Evolutionary conservation across 768 basidiomycete species (phyloP).

Genomic region (Trametes gibbosa): DNA sequence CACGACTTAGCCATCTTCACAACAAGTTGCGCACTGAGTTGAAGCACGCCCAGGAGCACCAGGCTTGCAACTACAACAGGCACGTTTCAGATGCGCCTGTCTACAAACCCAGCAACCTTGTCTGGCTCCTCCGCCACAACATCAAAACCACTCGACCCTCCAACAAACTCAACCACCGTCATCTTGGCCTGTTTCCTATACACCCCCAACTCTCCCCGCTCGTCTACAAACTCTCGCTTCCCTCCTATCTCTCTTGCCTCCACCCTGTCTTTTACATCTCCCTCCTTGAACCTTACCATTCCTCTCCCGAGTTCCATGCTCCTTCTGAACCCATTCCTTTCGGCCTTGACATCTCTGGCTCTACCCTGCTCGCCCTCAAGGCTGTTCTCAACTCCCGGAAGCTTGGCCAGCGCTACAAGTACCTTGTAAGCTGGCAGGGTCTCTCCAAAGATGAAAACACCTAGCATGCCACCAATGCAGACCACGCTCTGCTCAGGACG

Average conservation of each 20-base stretch:
- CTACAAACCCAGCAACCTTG: slow-evolving; percentile 31
- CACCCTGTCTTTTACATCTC: slow-evolving; percentile 40
- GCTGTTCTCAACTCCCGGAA: slow-evolving; percentile 18
- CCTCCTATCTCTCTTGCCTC: slow-evolving; percentile 30
- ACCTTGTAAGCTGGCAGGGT: too few relatives aligned
- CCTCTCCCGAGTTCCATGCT: slow-evolving; percentile 33
- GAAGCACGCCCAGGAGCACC: slow-evolving; percentile 28
- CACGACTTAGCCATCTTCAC: slow-evolving; percentile 32
- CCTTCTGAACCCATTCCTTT: slow-evolving; percentile 18
- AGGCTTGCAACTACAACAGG: slow-evolving; percentile 30
- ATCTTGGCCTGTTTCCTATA: not conserved
- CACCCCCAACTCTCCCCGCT: too few relatives aligned
- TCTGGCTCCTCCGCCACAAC: slow-evolving; percentile 39
- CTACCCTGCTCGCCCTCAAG: not conserved
- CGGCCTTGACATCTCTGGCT: slow-evolving; percentile 7
- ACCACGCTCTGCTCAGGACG: too few relatives aligned
- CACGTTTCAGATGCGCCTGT: slow-evolving; percentile 27
- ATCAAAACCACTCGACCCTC: slow-evolving; percentile 41
- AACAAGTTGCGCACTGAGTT: slow-evolving; percentile 34
- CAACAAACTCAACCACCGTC: slow-evolving; percentile 31
- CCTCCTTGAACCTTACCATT: slow-evolving; percentile 26
- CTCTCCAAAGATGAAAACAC: too few relatives aligned
- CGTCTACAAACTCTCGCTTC: slow-evolving; percentile 33
- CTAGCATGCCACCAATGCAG: too few relatives aligned
- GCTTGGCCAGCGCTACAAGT: too few relatives aligned